Conservation (phyloP, 2,329 filamentous ascomycete genomes). For the Neoascochyta sp. region DNA sequence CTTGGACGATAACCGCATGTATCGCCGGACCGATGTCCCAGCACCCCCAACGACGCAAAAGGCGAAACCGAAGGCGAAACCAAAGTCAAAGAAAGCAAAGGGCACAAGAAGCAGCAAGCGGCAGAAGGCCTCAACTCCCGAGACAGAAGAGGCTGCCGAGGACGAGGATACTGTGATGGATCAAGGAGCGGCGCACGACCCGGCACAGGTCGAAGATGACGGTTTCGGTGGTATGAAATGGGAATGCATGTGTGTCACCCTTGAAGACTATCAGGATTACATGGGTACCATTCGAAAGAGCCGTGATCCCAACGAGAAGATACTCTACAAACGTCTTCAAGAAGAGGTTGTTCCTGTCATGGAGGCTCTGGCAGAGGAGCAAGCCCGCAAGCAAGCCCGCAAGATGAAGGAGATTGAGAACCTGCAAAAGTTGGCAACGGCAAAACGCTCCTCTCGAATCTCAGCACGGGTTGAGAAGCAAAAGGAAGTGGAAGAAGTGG, state of each 20-base stretch:
- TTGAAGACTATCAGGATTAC: conserved; percentile 72
- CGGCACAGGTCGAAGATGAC: conserved; percentile 48
- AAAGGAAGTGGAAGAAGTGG: conserved; percentile 66
- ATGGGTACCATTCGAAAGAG: conserved; percentile 69
- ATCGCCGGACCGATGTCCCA: conserved; percentile 76
- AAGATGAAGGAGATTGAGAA: conserved; percentile 77
- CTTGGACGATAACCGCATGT: conserved; percentile 89
- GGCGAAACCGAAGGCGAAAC: conserved; percentile 43
- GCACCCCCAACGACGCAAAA: conserved; percentile 57
- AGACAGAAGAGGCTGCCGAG: conserved; percentile 41
- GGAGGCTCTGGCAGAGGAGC: conserved; percentile 66
- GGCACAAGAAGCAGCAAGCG: conserved; percentile 66
- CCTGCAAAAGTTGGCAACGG: conserved; percentile 82
- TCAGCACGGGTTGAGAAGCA: conserved; percentile 77
- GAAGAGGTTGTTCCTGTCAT: conserved; percentile 80
- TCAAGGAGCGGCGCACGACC: conserved; percentile 39
- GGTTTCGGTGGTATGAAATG: conserved; percentile 75
- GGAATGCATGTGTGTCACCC: conserved; percentile 83
- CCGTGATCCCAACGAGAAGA: conserved; percentile 80
- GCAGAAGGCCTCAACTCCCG: conserved; percentile 55
- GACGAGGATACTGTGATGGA: conserved; percentile 23
- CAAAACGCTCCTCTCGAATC: conserved; percentile 88
- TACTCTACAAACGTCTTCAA: conserved; percentile 66
- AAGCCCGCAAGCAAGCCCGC: conserved; percentile 68
- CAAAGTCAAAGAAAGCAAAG: conserved; percentile 57